These are phyloP conservation scores for Abrus precatorius DNA, from an alignment of 306 rosid genomes.

Conservation along the genomic window DNA sequence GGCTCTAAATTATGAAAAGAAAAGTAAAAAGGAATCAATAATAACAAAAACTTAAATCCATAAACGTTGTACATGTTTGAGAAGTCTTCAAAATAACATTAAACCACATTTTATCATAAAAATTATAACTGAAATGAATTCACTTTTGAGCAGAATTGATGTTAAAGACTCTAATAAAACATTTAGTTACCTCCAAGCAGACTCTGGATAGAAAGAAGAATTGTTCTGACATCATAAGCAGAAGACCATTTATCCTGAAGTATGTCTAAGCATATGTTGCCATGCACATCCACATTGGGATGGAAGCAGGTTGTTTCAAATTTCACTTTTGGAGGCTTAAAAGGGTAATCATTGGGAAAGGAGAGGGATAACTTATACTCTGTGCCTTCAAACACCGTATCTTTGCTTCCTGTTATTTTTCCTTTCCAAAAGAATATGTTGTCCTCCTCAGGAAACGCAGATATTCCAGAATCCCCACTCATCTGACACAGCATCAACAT, in stretches of 20 bases:
- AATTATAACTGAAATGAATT: too few relatives aligned
- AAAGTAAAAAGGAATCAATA: neutral
- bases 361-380: constrained; percentile 81
- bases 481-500: constrained; percentile 57
- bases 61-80: too few relatives aligned
- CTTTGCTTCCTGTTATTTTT: constrained; percentile 92
- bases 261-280: constrained; percentile 96
- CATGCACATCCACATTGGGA: constrained; percentile 87
- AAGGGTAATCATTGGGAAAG: constrained; percentile 93
- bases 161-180: too few relatives aligned
- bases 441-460: constrained; percentile 97
- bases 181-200: constrained; percentile 73
- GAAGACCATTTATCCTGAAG: constrained; percentile 71
- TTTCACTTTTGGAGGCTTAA: constrained; percentile 93
- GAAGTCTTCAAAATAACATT: too few relatives aligned
- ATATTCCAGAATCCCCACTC: constrained; percentile 92
- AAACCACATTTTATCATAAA: too few relatives aligned
- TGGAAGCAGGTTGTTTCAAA: constrained; percentile 89
- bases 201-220: constrained; percentile 51
- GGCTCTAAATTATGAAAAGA: constrained; percentile 65
- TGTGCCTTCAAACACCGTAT: constrained; percentile 90
- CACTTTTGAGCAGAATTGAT: too few relatives aligned
- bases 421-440: constrained; percentile 98
- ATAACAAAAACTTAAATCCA: too few relatives aligned
- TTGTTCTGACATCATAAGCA: constrained; percentile 54